Percentiles rank a stretch among this genome's conserved stretches.
phyloP scores from a whole-genome alignment of 129 eudicot species.

The Escallonia herrerae region DNA sequence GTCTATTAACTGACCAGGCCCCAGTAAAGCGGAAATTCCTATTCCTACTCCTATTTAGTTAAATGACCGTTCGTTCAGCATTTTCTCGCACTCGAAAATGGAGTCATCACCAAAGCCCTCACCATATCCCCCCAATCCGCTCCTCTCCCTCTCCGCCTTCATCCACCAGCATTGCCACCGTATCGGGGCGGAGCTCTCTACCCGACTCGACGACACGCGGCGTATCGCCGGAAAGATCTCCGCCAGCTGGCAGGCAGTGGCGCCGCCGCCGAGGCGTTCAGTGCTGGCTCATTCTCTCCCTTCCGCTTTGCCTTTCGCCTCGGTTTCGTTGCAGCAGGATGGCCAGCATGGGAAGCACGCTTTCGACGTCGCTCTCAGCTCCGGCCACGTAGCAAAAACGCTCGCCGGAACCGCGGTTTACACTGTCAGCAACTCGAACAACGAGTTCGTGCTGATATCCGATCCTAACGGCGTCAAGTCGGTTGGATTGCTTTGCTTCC shows the following conservation, averaged over 20 bases:
- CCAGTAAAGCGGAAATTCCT: not conserved
- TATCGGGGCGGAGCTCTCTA: conserved; percentile 40
- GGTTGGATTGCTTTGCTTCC: conserved; percentile 87
- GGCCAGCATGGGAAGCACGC: conserved; percentile 37
- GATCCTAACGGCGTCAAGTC: conserved; percentile 75
- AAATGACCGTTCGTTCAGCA: not conserved
- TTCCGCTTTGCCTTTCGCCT: conserved; percentile 57
- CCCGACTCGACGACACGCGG: conserved; percentile 47
- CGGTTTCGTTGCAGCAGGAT: conserved; percentile 47
- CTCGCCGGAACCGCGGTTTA: conserved; percentile 78
- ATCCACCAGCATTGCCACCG: conserved; percentile 58
- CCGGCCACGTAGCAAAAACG: conserved; percentile 59
- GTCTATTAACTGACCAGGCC: too few species aligned
- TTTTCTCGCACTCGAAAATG: conserved; percentile 24
- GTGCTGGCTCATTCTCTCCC: not conserved
- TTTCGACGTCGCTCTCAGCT: conserved; percentile 37
- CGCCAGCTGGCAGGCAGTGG: conserved; percentile 15
- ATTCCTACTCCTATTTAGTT: too few species aligned
- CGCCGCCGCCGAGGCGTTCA: conserved; percentile 14
- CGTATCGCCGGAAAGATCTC: conserved; percentile 27
- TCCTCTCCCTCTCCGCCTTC: conserved; percentile 44
- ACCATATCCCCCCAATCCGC: conserved; percentile 44
- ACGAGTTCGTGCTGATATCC: conserved; percentile 81
- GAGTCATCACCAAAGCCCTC: conserved; percentile 49
- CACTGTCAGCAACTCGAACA: conserved; percentile 81